Conservation (phyloP, 2,329 filamentous ascomycete species). For the Cladophialophora chaetospira region DNA sequence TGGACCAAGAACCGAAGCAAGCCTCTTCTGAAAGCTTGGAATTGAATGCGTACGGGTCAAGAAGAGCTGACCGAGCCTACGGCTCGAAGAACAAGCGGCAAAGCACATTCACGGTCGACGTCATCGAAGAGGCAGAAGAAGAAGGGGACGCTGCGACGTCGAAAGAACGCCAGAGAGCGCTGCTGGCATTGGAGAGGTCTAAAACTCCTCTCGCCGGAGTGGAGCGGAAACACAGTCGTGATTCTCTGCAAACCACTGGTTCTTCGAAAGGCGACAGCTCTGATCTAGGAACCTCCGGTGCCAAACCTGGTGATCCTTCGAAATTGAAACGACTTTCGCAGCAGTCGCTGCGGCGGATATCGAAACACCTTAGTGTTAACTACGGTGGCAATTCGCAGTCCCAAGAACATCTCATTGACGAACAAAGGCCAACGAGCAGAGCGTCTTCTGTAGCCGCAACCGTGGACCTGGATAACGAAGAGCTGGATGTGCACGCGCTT, state of each 20-base stretch:
- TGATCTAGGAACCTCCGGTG: neutral
- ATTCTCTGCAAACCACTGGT: neutral
- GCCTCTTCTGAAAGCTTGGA: slow-evolving; percentile 25
- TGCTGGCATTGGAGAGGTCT: slow-evolving; percentile 87
- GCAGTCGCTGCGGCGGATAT: slow-evolving; percentile 20
- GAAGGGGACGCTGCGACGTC: slow-evolving; percentile 41
- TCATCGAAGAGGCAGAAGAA: slow-evolving; percentile 32
- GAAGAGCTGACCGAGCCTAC: slow-evolving; percentile 4
- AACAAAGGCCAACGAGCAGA: slow-evolving; percentile 23
- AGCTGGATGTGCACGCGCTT: slow-evolving; percentile 18
- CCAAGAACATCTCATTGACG: slow-evolving; percentile 28
- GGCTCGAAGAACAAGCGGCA: slow-evolving; percentile 27
- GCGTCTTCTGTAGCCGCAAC: slow-evolving; percentile 34
- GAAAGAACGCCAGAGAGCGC: slow-evolving; percentile 75
- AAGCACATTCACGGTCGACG: slow-evolving; percentile 29
- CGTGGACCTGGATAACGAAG: slow-evolving; percentile 31
- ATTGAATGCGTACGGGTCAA: slow-evolving; percentile 23
- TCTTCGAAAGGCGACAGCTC: neutral
- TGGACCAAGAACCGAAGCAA: slow-evolving; percentile 2
- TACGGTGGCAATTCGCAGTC: slow-evolving; percentile 22
- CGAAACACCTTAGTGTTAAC: slow-evolving; percentile 18
- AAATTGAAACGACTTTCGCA: slow-evolving; percentile 22
- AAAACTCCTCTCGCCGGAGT: neutral
- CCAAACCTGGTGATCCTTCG: neutral
- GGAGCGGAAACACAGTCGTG: slow-evolving; percentile 8